Conservation (phyloP, 2,329 filamentous ascomycete genomes). For the Alternaria sp. region DNA sequence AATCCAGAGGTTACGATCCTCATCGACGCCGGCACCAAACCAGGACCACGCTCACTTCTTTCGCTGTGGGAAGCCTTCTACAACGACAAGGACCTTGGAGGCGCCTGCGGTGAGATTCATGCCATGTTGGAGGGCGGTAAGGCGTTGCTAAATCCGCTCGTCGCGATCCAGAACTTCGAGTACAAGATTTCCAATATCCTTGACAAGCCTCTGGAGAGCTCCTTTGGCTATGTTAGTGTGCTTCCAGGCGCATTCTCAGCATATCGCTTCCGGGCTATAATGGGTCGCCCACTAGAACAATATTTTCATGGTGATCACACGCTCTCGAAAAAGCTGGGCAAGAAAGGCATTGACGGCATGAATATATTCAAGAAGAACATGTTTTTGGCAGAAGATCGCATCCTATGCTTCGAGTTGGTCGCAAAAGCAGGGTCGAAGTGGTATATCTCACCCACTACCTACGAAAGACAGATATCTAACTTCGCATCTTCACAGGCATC, state of each 20-base stretch:
- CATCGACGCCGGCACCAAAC: slow-evolving; percentile 96
- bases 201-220: slow-evolving; percentile 95
- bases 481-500: background rate
- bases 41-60: slow-evolving; percentile 87
- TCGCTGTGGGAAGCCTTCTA: slow-evolving; percentile 98
- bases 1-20: slow-evolving; percentile 97
- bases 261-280: slow-evolving; percentile 96
- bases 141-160: slow-evolving; percentile 92
- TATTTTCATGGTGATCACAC: slow-evolving; percentile 99
- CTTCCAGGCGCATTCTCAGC: slow-evolving; percentile 98
- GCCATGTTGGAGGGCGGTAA: slow-evolving; percentile 90
- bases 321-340: slow-evolving; percentile 89
- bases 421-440: slow-evolving; percentile 99
- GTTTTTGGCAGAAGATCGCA: slow-evolving; percentile 99
- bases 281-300: slow-evolving; percentile 95
- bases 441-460: slow-evolving; percentile 74
- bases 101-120: slow-evolving; percentile 98
- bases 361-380: slow-evolving; percentile 99
- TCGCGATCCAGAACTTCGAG: slow-evolving; percentile 97
- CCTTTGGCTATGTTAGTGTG: slow-evolving; percentile 97
- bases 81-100: slow-evolving; percentile 98
- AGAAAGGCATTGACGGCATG: slow-evolving; percentile 99
- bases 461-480: background rate
- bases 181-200: slow-evolving; percentile 99
- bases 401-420: slow-evolving; percentile 98